phyloP scores from a whole-genome alignment of 768 basidiomycete species.

The Tylopilus sp. region DNA sequence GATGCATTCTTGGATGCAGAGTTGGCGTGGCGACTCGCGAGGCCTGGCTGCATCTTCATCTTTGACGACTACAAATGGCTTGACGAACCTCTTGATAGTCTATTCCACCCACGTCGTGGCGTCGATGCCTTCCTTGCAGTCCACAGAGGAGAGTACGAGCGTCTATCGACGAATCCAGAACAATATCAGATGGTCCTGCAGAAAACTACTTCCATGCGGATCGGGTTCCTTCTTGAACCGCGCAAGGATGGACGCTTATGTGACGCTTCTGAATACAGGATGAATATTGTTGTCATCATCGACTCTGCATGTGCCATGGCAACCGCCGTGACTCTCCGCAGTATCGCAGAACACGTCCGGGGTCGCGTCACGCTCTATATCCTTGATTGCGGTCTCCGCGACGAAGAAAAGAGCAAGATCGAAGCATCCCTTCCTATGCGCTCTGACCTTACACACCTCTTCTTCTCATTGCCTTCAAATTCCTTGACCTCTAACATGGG shows the following conservation, averaged over 20 bases:
- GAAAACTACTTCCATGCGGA: conserved; percentile 50
- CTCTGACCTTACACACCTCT: conserved; percentile 39
- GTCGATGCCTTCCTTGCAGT: conserved; percentile 53
- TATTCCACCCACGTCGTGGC: conserved; percentile 53
- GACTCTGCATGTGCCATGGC: conserved; percentile 46
- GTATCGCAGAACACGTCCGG: conserved; percentile 34
- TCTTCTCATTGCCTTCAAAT: conserved; percentile 36
- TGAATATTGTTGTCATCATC: conserved; percentile 44
- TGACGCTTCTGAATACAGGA: conserved; percentile 40
- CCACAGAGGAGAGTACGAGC: conserved; percentile 47
- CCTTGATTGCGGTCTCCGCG: conserved; percentile 43
- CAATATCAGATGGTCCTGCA: conserved; percentile 52
- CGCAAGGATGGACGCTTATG: background rate
- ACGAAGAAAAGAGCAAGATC: conserved; percentile 34
- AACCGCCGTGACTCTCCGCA: conserved; percentile 46
- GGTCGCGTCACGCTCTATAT: conserved; percentile 48
- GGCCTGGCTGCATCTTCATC: conserved; percentile 48
- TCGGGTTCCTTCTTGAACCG: conserved; percentile 40
- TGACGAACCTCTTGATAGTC: conserved; percentile 43
- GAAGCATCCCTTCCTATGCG: conserved; percentile 24
- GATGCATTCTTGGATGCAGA: conserved; percentile 63
- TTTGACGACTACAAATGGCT: conserved; percentile 61
- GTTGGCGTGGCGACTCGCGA: conserved; percentile 52
- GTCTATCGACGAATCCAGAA: conserved; percentile 33
- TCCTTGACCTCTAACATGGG: conserved; percentile 30